Conservation (phyloP, 129 eudicot species). For the Tagetes patula region DNA sequence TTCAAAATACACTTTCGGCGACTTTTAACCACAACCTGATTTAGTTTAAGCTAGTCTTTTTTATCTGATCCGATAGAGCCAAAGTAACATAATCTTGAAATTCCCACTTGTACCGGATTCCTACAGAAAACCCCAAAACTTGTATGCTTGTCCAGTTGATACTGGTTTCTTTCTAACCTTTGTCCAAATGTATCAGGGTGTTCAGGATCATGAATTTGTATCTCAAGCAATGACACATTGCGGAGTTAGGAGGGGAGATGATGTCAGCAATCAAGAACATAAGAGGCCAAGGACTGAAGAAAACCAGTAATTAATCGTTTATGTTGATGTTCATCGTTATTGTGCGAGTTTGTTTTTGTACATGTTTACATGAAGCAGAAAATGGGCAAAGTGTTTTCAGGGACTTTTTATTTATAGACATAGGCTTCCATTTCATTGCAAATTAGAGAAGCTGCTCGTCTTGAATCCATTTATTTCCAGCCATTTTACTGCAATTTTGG, state of each 20-base stretch:
- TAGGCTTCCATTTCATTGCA: constrained; percentile 28
- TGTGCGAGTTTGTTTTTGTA: constrained; percentile 29
- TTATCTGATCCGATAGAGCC: no score
- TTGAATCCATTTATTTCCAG: constrained; percentile 3
- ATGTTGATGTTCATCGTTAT: background rate
- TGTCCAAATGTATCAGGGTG: background rate
- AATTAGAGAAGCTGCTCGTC: constrained; percentile 37
- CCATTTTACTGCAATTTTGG: background rate
- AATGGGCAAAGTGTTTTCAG: constrained; percentile 11
- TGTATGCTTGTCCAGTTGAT: background rate
- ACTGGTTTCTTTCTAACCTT: background rate
- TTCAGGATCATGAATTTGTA: constrained; percentile 40
- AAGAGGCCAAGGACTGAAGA: constrained; percentile 40
- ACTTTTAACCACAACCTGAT: background rate
- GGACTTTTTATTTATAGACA: constrained; percentile 20
- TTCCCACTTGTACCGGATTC: background rate
- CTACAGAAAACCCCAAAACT: background rate
- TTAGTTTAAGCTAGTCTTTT: no score
- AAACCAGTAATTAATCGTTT: constrained; percentile 33
- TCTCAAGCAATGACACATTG: constrained; percentile 26
- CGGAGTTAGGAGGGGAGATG: constrained; percentile 31
- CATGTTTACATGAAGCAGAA: constrained; percentile 23
- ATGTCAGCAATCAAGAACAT: constrained; percentile 35
- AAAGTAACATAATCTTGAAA: no score
- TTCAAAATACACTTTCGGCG: background rate